phyloP scores from a whole-genome alignment of 2,329 filamentous ascomycete genomes.

The Colletotrichum ledebouriae region DNA sequence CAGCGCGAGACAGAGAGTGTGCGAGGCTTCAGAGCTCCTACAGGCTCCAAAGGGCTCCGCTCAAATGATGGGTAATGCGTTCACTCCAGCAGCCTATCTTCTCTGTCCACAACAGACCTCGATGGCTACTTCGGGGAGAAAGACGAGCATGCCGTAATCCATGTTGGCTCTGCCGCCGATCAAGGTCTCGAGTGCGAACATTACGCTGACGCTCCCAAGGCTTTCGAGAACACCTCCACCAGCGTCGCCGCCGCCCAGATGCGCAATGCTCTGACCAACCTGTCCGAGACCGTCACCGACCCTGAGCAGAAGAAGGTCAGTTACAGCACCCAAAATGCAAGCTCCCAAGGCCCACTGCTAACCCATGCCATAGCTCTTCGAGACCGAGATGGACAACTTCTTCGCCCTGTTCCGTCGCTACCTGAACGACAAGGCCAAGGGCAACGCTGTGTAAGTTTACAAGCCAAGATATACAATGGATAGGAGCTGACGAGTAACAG shows the following conservation, averaged over 20 bases:
- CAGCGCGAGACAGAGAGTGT: neutral
- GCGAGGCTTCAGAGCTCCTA: neutral
- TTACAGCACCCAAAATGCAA: conserved; percentile 12
- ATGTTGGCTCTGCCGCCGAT: neutral
- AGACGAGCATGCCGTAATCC: conserved; percentile 1
- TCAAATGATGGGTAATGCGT: neutral
- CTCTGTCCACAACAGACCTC: neutral
- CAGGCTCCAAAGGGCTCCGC: neutral
- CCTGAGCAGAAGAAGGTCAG: conserved; percentile 85
- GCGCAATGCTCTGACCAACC: conserved; percentile 95
- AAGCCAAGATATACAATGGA: neutral
- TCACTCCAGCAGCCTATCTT: too few relatives aligned
- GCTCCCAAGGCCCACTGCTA: conserved; percentile 27
- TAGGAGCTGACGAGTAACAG: conserved; percentile 59
- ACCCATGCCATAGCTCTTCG: conserved; percentile 77
- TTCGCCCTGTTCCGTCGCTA: conserved; percentile 98
- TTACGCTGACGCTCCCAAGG: conserved; percentile 68
- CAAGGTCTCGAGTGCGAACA: conserved; percentile 20
- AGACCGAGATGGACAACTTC: conserved; percentile 99
- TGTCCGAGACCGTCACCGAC: conserved; percentile 91
- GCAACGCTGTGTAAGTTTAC: conserved; percentile 80
- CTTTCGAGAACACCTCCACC: conserved; percentile 99
- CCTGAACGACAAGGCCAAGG: conserved; percentile 98
- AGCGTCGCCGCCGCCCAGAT: conserved; percentile 98
- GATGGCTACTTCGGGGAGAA: neutral